Conservation (phyloP, 495 filamentous ascomycete species). For the Penicillium daleae region DNA sequence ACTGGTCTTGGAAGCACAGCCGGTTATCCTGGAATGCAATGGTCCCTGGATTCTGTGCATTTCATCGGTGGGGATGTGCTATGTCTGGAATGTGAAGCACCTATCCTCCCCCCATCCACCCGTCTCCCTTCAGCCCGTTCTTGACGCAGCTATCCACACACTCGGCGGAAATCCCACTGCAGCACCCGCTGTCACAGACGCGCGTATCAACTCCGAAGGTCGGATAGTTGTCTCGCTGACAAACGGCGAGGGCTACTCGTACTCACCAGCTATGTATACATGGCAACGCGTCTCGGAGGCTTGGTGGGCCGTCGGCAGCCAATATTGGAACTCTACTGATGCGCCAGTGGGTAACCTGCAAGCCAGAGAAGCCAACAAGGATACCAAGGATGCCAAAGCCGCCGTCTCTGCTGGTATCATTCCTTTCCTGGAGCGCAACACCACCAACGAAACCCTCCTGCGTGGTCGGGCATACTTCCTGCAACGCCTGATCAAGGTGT, state of each 20-base stretch:
- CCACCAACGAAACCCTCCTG: slow-evolving; percentile 88
- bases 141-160: slow-evolving; percentile 81
- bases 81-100: slow-evolving; percentile 93
- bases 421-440: slow-evolving; percentile 89
- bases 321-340: slow-evolving; percentile 98
- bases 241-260: slow-evolving; percentile 92
- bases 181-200: slow-evolving; percentile 82
- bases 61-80: slow-evolving; percentile 82
- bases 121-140: slow-evolving; percentile 83
- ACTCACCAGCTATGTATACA: slow-evolving; percentile 77
- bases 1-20: slow-evolving; percentile 85
- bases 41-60: slow-evolving; percentile 89
- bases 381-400: slow-evolving; percentile 51
- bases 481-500: slow-evolving; percentile 82
- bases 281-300: slow-evolving; percentile 94
- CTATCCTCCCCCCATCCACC: slow-evolving; percentile 85
- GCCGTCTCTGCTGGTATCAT: slow-evolving; percentile 91
- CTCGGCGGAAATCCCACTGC: slow-evolving; percentile 69
- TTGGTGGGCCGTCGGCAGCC: slow-evolving; percentile 98
- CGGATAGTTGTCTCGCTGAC: slow-evolving; percentile 81
- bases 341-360: slow-evolving; percentile 78
- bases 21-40: slow-evolving; percentile 88
- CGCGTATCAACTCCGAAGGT: slow-evolving; percentile 85
- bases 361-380: slow-evolving; percentile 61
- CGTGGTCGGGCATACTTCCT: slow-evolving; percentile 88